Evolutionary conservation across 2,329 filamentous ascomycete species (phyloP), one percentile per base, ranked within the genome.

Genomic region (Colletotrichum musicola): DNA sequence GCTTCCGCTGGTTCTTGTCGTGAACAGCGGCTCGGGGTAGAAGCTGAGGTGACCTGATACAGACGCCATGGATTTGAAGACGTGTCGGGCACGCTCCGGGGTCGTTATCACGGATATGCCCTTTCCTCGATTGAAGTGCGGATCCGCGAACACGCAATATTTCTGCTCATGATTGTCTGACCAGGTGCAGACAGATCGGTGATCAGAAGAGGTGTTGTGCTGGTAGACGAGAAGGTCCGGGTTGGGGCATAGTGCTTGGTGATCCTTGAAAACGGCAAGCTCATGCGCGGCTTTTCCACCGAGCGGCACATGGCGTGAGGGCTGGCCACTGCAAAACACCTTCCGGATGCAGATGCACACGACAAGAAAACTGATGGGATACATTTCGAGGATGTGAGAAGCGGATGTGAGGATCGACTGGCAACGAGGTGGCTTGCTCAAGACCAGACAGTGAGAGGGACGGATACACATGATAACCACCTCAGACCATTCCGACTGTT

Each of bases 71-170:
- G 46, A 35, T 22, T 64, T 44, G 35, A 51, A n/a, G 20, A 51
- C 51, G 22, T 44, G 35, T n/a, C 13, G n/a, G 4, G 53, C 46
- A 13, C 54, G 54, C 35, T 58, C 62, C 2, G 44, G 44, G 16
- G 62, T 64, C 13, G 62, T 64, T 4, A 64, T 58, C 4, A 58
- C n/a, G 13, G 35, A 20, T 14, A 64, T 58, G 3, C 62, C 62
- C n/a, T 58, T 64, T 35, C 46, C 62, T 16, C 44, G 4, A 25
- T 58, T 18, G 35, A 58, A 64, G 1, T 46, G 35, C 1, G 54
- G 62, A 25, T 53, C 46, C n/a, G 44, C 12, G n/a, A 64, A 58
- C 20, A 51, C n/a, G 22, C 62, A 64, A 7, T 64, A 58, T 12
- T 44, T 13, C 5, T 51, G 16, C 6, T 42, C 12, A 12, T 51